Evolutionary conservation across 371 early-diverging fungal species (phyloP).

Genomic region (Batrachochytrium dendrobatidis): DNA sequence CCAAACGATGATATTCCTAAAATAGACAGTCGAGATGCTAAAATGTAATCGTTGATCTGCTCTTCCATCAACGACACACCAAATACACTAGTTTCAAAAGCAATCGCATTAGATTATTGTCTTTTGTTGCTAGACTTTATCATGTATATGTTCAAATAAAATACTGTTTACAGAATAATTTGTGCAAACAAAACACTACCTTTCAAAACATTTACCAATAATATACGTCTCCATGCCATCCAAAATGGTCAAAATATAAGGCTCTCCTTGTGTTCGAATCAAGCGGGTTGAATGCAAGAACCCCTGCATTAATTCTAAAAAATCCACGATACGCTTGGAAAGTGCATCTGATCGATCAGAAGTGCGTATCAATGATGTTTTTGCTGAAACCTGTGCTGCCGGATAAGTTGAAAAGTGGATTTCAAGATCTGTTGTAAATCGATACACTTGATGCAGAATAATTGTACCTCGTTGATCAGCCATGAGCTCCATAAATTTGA

Average conservation of each 20-base stretch:
- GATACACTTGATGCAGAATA: neutral
- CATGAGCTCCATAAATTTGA: neutral
- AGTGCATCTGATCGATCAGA: neutral
- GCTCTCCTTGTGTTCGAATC: neutral
- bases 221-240: neutral
- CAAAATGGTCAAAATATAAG: neutral
- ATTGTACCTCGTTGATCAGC: neutral
- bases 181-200: too few relatives aligned
- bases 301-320: neutral
- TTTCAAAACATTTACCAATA: neutral
- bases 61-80: neutral
- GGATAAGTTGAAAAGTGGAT: neutral
- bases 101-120: neutral
- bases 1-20: slow-evolving; percentile 1
- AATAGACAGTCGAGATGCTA: neutral
- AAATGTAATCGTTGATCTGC: neutral
- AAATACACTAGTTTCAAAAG: neutral
- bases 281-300: neutral
- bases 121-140: neutral
- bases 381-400: neutral
- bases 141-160: neutral
- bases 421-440: neutral
- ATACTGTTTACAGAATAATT: too few relatives aligned
- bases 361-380: too few relatives aligned
- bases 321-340: neutral